Conservation (phyloP, 768 basidiomycete genomes). For the Amyloporia xantha region DNA sequence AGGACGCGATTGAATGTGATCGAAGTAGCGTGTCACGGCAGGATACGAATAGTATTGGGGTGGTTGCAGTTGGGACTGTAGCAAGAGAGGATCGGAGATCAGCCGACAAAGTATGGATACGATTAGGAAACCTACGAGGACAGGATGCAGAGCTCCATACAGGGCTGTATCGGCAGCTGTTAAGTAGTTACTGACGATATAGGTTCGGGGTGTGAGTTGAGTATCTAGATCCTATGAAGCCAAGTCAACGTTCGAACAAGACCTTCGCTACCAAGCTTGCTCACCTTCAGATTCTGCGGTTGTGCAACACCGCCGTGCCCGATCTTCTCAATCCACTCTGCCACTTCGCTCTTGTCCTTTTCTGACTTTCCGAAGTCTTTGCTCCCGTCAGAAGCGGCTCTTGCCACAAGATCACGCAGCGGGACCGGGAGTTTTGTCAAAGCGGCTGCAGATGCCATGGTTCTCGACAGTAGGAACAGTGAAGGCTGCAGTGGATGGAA, state of each 20-base stretch:
- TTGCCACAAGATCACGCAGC: slow-evolving; percentile 44
- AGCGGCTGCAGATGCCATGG: slow-evolving; percentile 22
- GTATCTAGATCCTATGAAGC: slow-evolving; percentile 58
- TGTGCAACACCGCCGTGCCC: slow-evolving; percentile 42
- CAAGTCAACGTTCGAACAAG: slow-evolving; percentile 2
- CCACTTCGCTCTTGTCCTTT: slow-evolving; percentile 56
- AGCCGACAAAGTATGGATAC: neutral
- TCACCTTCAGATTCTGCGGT: slow-evolving; percentile 44
- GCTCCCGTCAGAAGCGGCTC: slow-evolving; percentile 34
- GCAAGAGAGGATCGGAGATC: neutral
- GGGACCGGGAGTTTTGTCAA: slow-evolving; percentile 23
- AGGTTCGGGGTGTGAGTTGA: slow-evolving; percentile 71
- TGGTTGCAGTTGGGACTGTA: slow-evolving; percentile 63
- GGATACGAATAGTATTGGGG: slow-evolving; percentile 75
- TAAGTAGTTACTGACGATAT: slow-evolving; percentile 75
- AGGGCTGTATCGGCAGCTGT: slow-evolving; percentile 89
- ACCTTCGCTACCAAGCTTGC: neutral
- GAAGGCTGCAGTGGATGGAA: slow-evolving; percentile 5
- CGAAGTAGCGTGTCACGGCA: slow-evolving; percentile 87
- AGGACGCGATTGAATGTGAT: slow-evolving; percentile 78
- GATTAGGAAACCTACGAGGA: slow-evolving; percentile 46
- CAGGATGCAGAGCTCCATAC: slow-evolving; percentile 83
- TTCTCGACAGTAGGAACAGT: slow-evolving; percentile 9
- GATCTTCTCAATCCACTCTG: slow-evolving; percentile 65
- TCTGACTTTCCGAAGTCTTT: slow-evolving; percentile 47